phyloP scores from a whole-genome alignment of 331 rosid genomes.

The Spiraea crenata region DNA sequence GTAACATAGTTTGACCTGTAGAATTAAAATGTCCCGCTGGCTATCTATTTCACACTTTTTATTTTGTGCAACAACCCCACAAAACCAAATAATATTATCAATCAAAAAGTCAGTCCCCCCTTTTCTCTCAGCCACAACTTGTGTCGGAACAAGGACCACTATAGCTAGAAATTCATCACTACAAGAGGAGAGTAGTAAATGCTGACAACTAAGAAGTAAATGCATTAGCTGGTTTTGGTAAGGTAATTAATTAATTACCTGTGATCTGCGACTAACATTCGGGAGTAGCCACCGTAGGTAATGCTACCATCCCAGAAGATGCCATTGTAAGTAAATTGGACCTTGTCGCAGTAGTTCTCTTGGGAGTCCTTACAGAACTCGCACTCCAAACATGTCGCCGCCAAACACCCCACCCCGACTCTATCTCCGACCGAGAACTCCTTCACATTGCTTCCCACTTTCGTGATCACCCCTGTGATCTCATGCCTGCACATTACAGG shows the following conservation, averaged over 20 bases:
- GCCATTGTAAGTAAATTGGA: constrained; percentile 20
- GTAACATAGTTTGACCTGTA: too few species aligned
- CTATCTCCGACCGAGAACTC: constrained; percentile 15
- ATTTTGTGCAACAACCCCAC: too few species aligned
- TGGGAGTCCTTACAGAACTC: constrained; percentile 14
- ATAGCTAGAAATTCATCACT: too few species aligned
- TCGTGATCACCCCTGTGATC: constrained; percentile 16
- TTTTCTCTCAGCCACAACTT: too few species aligned
- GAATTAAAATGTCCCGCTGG: too few species aligned
- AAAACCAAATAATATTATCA: too few species aligned
- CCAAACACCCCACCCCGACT: constrained; percentile 24
- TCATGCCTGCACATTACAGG: neutral
- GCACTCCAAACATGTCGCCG: constrained; percentile 18
- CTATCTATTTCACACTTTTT: too few species aligned
- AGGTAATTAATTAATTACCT: neutral
- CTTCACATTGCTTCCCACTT: constrained; percentile 20
- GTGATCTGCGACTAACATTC: constrained; percentile 14
- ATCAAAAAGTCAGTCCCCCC: too few species aligned
- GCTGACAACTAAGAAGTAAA: too few species aligned
- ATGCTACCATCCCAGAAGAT: constrained; percentile 26
- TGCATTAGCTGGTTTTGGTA: too few species aligned
- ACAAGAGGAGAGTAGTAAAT: too few species aligned
- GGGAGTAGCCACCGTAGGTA: constrained; percentile 24
- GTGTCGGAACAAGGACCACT: too few species aligned
- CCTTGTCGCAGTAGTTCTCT: constrained; percentile 22